These are phyloP conservation scores for Lipomyces kockii DNA, from an alignment of 805 yeast genomes.

Conservation along the genomic window DNA sequence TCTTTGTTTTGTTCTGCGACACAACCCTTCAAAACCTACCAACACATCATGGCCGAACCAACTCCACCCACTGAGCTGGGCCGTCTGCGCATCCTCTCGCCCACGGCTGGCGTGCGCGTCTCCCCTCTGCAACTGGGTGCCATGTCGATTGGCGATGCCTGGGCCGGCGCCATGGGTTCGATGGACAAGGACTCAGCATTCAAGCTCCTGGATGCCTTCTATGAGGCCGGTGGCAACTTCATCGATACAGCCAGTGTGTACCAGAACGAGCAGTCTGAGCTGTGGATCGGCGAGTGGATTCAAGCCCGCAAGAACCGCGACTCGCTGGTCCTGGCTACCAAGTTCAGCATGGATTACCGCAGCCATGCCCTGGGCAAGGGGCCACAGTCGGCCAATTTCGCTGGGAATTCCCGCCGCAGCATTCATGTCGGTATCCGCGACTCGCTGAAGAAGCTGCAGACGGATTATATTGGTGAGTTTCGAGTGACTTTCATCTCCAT, in stretches of 20 bases:
- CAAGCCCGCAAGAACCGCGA: conserved; percentile 34
- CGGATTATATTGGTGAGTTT: conserved; percentile 35
- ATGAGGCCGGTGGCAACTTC: conserved; percentile 39
- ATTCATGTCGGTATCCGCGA: conserved; percentile 10
- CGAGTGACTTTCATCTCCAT: no score
- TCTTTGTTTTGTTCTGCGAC: no score
- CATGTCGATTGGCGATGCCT: conserved; percentile 40
- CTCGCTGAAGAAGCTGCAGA: conserved; percentile 31
- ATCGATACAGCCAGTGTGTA: conserved; percentile 39
- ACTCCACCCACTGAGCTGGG: conserved; percentile 11
- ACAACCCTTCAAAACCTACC: no score
- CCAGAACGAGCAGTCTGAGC: conserved; percentile 39
- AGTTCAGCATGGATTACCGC: conserved; percentile 43
- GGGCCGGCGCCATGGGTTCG: conserved; percentile 20
- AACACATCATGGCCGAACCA: background rate
- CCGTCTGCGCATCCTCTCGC: conserved; percentile 34
- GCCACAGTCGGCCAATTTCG: background rate
- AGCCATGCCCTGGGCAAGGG: conserved; percentile 6
- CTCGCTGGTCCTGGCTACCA: conserved; percentile 40
- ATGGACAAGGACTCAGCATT: conserved; percentile 31
- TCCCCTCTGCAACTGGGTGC: conserved; percentile 40
- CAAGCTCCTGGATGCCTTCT: conserved; percentile 35
- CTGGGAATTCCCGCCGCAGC: conserved; percentile 2
- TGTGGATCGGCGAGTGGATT: conserved; percentile 42
- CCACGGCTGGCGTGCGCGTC: conserved; percentile 40